Percentiles rank a stretch among this genome's conserved stretches.
Evolutionary conservation across 2,329 filamentous ascomycete species (phyloP).

Genomic region (Phialocephala subalpina): DNA sequence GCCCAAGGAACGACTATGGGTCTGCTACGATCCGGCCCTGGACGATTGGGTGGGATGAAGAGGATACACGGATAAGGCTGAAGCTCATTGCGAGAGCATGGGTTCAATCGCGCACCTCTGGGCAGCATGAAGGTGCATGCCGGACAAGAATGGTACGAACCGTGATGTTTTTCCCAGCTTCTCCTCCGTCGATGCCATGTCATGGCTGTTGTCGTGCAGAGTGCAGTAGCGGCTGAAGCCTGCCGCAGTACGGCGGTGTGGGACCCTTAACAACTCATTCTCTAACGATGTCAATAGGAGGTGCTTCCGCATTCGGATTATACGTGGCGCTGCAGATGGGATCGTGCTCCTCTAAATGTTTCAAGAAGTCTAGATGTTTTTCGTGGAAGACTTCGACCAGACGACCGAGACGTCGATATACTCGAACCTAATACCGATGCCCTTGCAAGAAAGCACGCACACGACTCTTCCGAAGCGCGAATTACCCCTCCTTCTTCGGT

Average conservation of each 20-base stretch:
- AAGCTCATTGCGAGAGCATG: conserved; percentile 45
- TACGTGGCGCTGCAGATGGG: conserved; percentile 40
- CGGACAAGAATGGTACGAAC: conserved; percentile 41
- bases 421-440: conserved; percentile 38
- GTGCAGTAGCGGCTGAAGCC: conserved; percentile 43
- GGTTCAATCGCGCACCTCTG: conserved; percentile 38
- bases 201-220: conserved; percentile 41
- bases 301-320: conserved; percentile 36
- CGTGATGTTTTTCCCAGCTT: conserved; percentile 32
- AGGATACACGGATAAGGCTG: conserved; percentile 46
- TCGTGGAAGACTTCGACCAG: conserved; percentile 24
- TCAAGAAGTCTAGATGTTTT: conserved; percentile 31
- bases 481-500: conserved; percentile 32
- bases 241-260: conserved; percentile 40
- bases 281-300: conserved; percentile 43
- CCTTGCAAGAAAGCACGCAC: conserved; percentile 37
- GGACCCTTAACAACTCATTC: conserved; percentile 39
- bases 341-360: conserved; percentile 33
- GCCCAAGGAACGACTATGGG: conserved; percentile 50
- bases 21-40: conserved; percentile 50
- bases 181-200: conserved; percentile 26
- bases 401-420: conserved; percentile 30
- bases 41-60: conserved; percentile 55
- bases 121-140: conserved; percentile 30
- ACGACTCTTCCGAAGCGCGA: conserved; percentile 32